phyloP scores from a whole-genome alignment of 1,139 yeast species.

The Zygoascus sp. region DNA sequence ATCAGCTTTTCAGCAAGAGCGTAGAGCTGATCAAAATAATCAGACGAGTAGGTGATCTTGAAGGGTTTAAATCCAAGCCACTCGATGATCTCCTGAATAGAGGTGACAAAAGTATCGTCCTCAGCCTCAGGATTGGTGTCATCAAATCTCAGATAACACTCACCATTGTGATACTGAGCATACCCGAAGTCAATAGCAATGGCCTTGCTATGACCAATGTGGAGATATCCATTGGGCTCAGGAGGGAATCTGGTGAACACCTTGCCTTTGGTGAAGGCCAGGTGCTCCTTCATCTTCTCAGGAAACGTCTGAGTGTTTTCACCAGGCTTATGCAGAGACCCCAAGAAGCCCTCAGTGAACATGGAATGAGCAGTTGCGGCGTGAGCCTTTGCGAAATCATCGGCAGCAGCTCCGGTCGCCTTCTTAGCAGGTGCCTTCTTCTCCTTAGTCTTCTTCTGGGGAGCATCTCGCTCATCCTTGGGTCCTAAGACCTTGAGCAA shows the following conservation, averaged over 20 bases:
- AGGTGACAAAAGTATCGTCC: constrained; percentile 82
- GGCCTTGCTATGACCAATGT: constrained; percentile 97
- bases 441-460: constrained; percentile 64
- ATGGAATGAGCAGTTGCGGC: constrained; percentile 52
- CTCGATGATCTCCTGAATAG: constrained; percentile 75
- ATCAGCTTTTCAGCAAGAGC: constrained; percentile 81
- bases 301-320: constrained; percentile 89
- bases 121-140: constrained; percentile 99
- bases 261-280: constrained; percentile 69
- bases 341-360: constrained; percentile 94
- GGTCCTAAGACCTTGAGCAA: constrained; percentile 76
- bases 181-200: constrained; percentile 94
- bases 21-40: constrained; percentile 85
- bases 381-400: constrained; percentile 24
- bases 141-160: constrained; percentile 88
- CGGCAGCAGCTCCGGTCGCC: constrained; percentile 35
- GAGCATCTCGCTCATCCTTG: constrained; percentile 88
- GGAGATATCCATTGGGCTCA: constrained; percentile 95
- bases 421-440: constrained; percentile 24
- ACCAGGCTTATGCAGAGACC: constrained; percentile 92
- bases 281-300: constrained; percentile 74
- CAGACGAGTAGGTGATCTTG: constrained; percentile 93
- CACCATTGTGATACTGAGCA: constrained; percentile 80
- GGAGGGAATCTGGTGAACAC: constrained; percentile 97
- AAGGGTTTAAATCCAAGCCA: constrained; percentile 96